Evolutionary conservation across 108 stramenopile species (phyloP).

Genomic region (Licmophora abbreviata): DNA sequence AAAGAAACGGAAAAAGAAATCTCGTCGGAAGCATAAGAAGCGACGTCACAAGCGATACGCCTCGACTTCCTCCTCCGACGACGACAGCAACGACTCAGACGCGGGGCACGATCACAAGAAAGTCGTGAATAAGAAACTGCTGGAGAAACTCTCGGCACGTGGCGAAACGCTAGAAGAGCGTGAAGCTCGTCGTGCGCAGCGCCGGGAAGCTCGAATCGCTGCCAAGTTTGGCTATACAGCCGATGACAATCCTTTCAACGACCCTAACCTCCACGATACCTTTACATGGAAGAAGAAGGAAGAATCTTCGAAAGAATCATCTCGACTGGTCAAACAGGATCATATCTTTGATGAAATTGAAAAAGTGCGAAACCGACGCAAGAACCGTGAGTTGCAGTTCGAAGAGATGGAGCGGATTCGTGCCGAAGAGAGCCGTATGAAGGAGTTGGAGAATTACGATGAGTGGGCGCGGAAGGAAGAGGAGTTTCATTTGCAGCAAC

Average conservation of each 20-base stretch:
- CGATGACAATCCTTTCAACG: slow-evolving; percentile 97
- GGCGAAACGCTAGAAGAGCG: slow-evolving; percentile 83
- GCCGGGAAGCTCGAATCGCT: slow-evolving; percentile 71
- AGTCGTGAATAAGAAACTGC: slow-evolving; percentile 45
- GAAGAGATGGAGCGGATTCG: slow-evolving; percentile 93
- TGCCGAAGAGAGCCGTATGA: slow-evolving; percentile 88
- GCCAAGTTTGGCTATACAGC: slow-evolving; percentile 90
- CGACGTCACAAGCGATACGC: too few relatives aligned
- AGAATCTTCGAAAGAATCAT: not conserved
- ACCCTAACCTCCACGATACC: slow-evolving; percentile 89
- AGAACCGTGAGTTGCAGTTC: slow-evolving; percentile 76
- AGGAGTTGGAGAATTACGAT: slow-evolving; percentile 93
- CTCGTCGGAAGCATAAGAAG: not conserved
- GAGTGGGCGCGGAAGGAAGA: slow-evolving; percentile 98
- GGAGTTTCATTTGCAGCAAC: slow-evolving; percentile 94
- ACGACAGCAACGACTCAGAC: slow-evolving; percentile 9
- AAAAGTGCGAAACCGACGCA: slow-evolving; percentile 88
- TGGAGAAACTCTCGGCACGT: slow-evolving; percentile 54
- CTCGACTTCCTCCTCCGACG: slow-evolving; percentile 6
- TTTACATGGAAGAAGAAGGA: slow-evolving; percentile 95
- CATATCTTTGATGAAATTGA: slow-evolving; percentile 92
- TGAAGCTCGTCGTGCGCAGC: slow-evolving; percentile 64
- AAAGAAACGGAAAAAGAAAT: slow-evolving; percentile 6
- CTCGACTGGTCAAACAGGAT: slow-evolving; percentile 33
- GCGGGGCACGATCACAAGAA: slow-evolving; percentile 12